Percentiles rank a stretch among this genome's conserved stretches.
phyloP scores from a whole-genome alignment of 1,139 yeast species.

The Pichia kudriavzevii region DNA sequence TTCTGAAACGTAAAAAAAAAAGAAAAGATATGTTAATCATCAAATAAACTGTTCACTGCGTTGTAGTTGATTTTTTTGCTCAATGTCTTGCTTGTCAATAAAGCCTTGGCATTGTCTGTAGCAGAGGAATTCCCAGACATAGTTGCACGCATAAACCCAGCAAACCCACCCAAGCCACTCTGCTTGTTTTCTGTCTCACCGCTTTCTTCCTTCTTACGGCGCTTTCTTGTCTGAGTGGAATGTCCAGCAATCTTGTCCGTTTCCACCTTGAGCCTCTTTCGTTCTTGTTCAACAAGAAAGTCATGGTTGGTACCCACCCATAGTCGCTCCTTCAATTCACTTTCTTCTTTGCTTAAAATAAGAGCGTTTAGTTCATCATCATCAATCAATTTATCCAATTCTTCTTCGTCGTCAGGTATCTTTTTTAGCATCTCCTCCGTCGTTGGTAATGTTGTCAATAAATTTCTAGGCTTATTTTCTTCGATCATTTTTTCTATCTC shows the following conservation, averaged over 20 bases:
- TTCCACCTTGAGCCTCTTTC: slow-evolving; percentile 72
- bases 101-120: slow-evolving; percentile 66
- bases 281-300: slow-evolving; percentile 76
- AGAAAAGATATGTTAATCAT: slow-evolving; percentile 15
- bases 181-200: slow-evolving; percentile 15
- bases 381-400: slow-evolving; percentile 62
- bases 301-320: slow-evolving; percentile 91
- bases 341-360: slow-evolving; percentile 60
- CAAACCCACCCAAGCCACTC: slow-evolving; percentile 17
- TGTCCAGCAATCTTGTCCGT: slow-evolving; percentile 81
- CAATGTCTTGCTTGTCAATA: slow-evolving; percentile 62
- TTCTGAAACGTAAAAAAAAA: background rate
- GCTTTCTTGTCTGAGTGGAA: slow-evolving; percentile 46
- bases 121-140: slow-evolving; percentile 48
- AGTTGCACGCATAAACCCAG: slow-evolving; percentile 33
- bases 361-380: slow-evolving; percentile 65
- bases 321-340: slow-evolving; percentile 60
- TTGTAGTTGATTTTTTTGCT: slow-evolving; percentile 85
- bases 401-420: slow-evolving; percentile 53
- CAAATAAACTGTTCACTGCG: slow-evolving; percentile 61
- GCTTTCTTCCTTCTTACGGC: slow-evolving; percentile 29
- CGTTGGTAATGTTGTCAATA: slow-evolving; percentile 43
- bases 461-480: slow-evolving; percentile 46
- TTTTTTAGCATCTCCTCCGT: slow-evolving; percentile 44
- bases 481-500: slow-evolving; percentile 25